phyloP scores from a whole-genome alignment of 2,329 filamentous ascomycete species.

The Ophiostoma sp. region DNA sequence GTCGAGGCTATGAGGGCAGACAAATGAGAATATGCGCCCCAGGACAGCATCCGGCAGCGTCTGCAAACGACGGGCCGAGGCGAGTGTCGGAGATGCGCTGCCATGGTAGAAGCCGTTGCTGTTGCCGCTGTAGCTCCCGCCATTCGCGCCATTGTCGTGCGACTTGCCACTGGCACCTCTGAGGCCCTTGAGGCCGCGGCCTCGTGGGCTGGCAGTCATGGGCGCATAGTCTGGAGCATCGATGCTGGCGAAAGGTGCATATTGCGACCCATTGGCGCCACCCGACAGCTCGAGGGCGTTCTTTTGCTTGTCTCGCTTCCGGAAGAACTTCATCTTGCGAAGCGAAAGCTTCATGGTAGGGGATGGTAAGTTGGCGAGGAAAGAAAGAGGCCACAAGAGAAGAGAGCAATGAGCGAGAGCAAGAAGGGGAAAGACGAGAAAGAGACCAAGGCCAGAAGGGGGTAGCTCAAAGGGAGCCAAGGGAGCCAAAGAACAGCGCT shows the following conservation, averaged over 20 bases:
- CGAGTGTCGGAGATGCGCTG: slow-evolving; percentile 29
- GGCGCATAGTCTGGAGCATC: slow-evolving; percentile 23
- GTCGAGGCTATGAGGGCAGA: slow-evolving; percentile 79
- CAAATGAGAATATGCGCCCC: slow-evolving; percentile 68
- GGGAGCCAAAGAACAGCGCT: neutral
- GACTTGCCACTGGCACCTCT: neutral
- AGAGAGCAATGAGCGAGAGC: neutral
- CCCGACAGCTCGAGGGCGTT: slow-evolving; percentile 17
- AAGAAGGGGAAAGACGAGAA: neutral
- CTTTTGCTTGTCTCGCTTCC: slow-evolving; percentile 33
- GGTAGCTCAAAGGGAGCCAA: neutral
- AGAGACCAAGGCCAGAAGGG: neutral
- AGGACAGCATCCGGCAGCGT: slow-evolving; percentile 64
- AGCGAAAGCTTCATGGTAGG: slow-evolving; percentile 21
- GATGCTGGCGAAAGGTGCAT: slow-evolving; percentile 26
- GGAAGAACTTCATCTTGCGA: slow-evolving; percentile 34
- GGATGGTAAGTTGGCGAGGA: neutral
- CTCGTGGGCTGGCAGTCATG: neutral
- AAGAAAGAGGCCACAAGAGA: neutral
- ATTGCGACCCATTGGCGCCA: neutral
- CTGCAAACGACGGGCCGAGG: slow-evolving; percentile 42
- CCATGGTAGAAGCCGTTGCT: neutral
- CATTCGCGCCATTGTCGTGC: neutral
- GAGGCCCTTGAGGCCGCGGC: slow-evolving; percentile 18
- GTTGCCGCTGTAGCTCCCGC: slow-evolving; percentile 12